Evolutionary conservation across 2,329 filamentous ascomycete species (phyloP).

Genomic region (Ploettnerulaceae sp.): DNA sequence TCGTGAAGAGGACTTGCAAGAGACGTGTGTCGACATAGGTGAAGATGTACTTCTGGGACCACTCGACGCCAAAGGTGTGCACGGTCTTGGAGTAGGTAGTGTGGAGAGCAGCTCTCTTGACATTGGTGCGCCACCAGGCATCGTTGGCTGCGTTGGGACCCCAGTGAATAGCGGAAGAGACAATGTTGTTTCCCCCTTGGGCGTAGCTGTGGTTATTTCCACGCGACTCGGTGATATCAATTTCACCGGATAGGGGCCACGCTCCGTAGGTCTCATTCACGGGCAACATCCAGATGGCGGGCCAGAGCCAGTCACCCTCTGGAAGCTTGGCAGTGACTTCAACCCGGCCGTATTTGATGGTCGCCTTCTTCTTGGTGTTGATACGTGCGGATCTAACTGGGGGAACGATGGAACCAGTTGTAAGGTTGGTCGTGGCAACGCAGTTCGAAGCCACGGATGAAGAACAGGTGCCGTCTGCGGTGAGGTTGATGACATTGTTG

Average conservation of each 20-base stretch:
- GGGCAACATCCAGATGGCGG: conserved; percentile 88
- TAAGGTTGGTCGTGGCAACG: conserved; percentile 67
- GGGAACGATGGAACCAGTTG: conserved; percentile 71
- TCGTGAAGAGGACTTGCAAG: conserved; percentile 74
- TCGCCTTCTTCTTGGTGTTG: conserved; percentile 64
- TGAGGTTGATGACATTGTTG: conserved; percentile 64
- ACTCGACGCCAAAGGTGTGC: conserved; percentile 79
- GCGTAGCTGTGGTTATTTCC: conserved; percentile 76
- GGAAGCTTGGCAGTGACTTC: conserved; percentile 76
- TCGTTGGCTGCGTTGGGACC: conserved; percentile 68
- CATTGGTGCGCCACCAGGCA: conserved; percentile 79
- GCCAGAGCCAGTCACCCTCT: conserved; percentile 81
- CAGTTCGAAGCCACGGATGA: conserved; percentile 56
- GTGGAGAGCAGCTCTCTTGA: conserved; percentile 69
- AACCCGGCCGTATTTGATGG: conserved; percentile 75
- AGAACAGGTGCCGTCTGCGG: conserved; percentile 62
- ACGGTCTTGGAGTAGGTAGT: conserved; percentile 64
- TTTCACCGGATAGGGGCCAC: conserved; percentile 79
- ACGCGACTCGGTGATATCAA: conserved; percentile 75
- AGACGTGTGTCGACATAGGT: conserved; percentile 79
- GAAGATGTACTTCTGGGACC: conserved; percentile 84
- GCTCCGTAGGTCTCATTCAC: conserved; percentile 64
- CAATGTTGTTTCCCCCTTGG: conserved; percentile 76
- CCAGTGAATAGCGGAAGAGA: conserved; percentile 77
- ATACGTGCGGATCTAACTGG: conserved; percentile 75